Base-by-base conservation (phyloP, 31 red algal species). In the Endocladia muricata region DNA sequence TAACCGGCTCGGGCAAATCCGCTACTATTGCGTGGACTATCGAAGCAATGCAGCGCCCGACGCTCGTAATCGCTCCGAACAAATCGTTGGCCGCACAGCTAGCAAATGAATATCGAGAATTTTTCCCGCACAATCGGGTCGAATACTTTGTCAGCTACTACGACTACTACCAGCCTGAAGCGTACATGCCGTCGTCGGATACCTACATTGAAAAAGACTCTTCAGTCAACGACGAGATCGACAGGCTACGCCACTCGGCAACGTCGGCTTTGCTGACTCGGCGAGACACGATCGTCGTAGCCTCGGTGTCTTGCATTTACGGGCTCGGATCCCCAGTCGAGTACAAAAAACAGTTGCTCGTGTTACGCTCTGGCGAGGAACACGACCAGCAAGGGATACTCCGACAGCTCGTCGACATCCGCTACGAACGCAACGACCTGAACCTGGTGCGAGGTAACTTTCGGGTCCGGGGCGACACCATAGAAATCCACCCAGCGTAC, bases 1-100 rank as follows among this genome's bases (percentile, higher is more conserved):
- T 65, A 2, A 96, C 93, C 4, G 93, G 83, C 4, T 78, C 88
- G 29, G 93, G 93, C 6, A 96, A 96, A 56, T 92, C 89, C 2
- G 91, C 78, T 61, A 85, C 76, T 26, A 88, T 96, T 81, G 93
- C 93, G 25, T 88, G 88, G 57, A 49, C 89, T 13, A 89, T 96
- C 39, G 77, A 55, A 7, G 48, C 47, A 30, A 44, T 67, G 2
- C n/a, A 83, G 17, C 39, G 44, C 30, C 93, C 93, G 34, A 92
- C 93, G 21, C 68, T 96, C 3, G 65, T 96, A 37, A 38, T 96
- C 41, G 88, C 93, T n/a, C 93, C 41, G 29, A 96, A 96, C 65
- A 96, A 96, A 67, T 92, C 88, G 17, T 83, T 96, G 0, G 88
- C 93, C 1, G 88, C 93, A 1, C 93, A 96, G 66, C 59, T 96